These are phyloP conservation scores for Metschnikowia cerradonensis DNA, from an alignment of 805 yeast genomes.

Conservation along the genomic window DNA sequence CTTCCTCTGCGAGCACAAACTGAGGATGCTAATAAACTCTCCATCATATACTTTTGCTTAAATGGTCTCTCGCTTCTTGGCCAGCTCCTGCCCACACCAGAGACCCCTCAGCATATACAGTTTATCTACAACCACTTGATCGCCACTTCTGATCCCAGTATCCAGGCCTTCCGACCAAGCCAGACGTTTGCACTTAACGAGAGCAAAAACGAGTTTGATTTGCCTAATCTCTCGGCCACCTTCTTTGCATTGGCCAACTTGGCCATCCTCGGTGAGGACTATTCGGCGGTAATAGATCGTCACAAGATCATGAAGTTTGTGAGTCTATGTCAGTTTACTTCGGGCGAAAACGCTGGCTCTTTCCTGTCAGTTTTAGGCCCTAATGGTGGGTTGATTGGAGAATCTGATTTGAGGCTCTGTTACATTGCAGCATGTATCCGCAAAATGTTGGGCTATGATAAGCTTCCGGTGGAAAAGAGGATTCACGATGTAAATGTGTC, in stretches of 20 bases:
- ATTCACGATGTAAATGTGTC: conserved; percentile 41
- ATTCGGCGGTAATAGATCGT: conserved; percentile 27
- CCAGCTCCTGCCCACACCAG: conserved; percentile 25
- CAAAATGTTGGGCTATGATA: conserved; percentile 43
- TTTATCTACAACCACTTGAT: conserved; percentile 46
- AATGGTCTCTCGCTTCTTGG: conserved; percentile 54
- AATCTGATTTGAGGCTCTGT: conserved; percentile 67
- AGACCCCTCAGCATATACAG: conserved; percentile 24
- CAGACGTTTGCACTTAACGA: conserved; percentile 35
- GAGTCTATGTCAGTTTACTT: conserved; percentile 48
- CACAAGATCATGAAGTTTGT: conserved; percentile 57
- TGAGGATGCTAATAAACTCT: conserved; percentile 66
- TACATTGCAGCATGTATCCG: conserved; percentile 70
- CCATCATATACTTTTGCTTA: conserved; percentile 67
- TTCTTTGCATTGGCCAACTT: conserved; percentile 65
- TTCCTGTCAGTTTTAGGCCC: conserved; percentile 31
- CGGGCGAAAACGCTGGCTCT: conserved; percentile 30
- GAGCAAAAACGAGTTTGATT: conserved; percentile 40
- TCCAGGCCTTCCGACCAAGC: conserved; percentile 55
- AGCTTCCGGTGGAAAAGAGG: conserved; percentile 19
- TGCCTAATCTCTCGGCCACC: conserved; percentile 70
- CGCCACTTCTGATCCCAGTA: conserved; percentile 32
- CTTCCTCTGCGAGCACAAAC: conserved; percentile 54
- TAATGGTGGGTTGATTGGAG: conserved; percentile 45
- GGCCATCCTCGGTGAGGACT: conserved; percentile 46